Percentiles rank a stretch among this genome's conserved stretches.
Conservation (phyloP, 2,329 filamentous ascomycete species). For the Hortaea werneckii region DNA sequence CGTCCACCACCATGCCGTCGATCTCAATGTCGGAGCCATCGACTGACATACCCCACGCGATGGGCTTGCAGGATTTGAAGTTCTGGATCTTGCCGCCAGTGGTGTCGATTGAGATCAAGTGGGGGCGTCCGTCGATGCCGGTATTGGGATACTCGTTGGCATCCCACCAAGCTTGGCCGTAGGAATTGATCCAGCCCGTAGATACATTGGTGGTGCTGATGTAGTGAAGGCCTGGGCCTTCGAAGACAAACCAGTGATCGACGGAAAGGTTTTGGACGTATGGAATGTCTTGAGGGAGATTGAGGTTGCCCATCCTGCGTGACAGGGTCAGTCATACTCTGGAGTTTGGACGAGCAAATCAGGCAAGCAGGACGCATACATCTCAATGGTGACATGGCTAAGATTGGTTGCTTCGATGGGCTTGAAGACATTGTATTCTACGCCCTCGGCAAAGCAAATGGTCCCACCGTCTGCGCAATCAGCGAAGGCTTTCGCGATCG, state of each 20-base stretch:
- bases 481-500: constrained; percentile 28
- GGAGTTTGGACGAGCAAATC: no score
- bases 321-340: constrained; percentile 6
- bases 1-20: constrained; percentile 32
- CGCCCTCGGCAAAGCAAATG: constrained; percentile 31
- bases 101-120: constrained; percentile 31
- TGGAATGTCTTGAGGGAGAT: constrained; percentile 32
- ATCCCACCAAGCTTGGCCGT: constrained; percentile 39
- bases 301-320: constrained; percentile 26
- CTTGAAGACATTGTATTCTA: constrained; percentile 34
- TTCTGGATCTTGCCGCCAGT: constrained; percentile 28
- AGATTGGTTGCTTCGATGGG: constrained; percentile 32
- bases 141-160: constrained; percentile 30
- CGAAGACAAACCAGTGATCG: constrained; percentile 30
- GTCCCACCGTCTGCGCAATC: constrained; percentile 26
- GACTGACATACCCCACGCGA: constrained; percentile 34
- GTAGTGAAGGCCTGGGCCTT: constrained; percentile 25
- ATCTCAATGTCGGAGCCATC: constrained; percentile 32
- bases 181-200: constrained; percentile 37
- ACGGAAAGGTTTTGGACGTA: constrained; percentile 24
- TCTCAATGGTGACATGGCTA: constrained; percentile 33
- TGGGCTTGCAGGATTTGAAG: constrained; percentile 36
- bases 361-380: constrained; percentile 12
- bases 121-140: constrained; percentile 31
- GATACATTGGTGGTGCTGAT: constrained; percentile 27